Conservation (phyloP, 208 protist genomes). For the Trichomonas tenax region DNA sequence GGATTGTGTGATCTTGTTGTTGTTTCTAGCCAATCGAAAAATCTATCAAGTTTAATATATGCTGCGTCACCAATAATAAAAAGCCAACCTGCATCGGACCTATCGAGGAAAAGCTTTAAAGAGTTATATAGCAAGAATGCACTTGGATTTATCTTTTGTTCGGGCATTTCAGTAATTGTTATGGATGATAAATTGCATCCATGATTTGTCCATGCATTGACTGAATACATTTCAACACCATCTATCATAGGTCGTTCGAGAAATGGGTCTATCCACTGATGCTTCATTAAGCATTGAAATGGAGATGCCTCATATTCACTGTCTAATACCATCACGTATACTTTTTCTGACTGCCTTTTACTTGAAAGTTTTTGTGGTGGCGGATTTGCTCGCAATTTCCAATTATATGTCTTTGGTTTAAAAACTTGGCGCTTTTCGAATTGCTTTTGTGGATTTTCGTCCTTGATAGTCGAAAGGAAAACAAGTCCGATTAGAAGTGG, state of each 20-base stretch:
- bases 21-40: not conserved
- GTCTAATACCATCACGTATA: not conserved
- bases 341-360: not conserved
- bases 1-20: not conserved
- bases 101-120: not conserved
- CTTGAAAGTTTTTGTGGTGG: not conserved
- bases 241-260: not conserved
- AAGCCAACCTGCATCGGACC: not conserved
- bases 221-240: not conserved
- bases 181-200: not conserved
- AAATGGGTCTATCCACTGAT: not conserved
- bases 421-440: not conserved
- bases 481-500: not conserved
- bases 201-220: not conserved
- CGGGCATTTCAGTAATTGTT: too few species aligned
- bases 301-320: not conserved
- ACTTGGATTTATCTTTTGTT: not conserved
- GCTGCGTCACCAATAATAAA: not conserved
- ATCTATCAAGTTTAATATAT: not conserved
- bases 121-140: not conserved
- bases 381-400: not conserved
- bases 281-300: constrained; percentile 1
- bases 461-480: not conserved
- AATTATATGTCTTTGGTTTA: not conserved
- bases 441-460: not conserved